Conservation (phyloP, 495 filamentous ascomycete species). For the Aspergillus leporis region DNA sequence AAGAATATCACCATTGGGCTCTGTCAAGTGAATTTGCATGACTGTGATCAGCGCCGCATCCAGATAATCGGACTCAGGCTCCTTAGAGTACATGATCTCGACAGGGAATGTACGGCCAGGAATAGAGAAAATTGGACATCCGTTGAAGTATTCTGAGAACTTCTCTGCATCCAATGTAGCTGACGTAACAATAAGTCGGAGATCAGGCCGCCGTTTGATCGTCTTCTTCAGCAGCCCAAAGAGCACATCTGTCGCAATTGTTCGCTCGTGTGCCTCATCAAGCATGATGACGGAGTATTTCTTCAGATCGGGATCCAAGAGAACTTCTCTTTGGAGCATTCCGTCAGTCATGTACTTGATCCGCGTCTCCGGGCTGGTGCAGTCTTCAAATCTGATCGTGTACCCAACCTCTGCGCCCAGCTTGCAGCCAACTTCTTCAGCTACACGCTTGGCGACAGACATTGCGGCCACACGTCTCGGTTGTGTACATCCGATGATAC, state of each 20-base stretch:
- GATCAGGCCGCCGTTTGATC: slow-evolving; percentile 76
- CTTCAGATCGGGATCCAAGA: slow-evolving; percentile 83
- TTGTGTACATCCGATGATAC: slow-evolving; percentile 96
- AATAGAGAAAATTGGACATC: slow-evolving; percentile 93
- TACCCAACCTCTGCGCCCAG: slow-evolving; percentile 95
- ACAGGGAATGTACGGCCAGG: slow-evolving; percentile 94
- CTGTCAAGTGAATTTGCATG: slow-evolving; percentile 96
- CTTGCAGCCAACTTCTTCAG: slow-evolving; percentile 91
- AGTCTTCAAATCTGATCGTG: slow-evolving; percentile 97
- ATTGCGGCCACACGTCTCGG: slow-evolving; percentile 96
- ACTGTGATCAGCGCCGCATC: slow-evolving; percentile 94
- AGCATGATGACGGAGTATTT: slow-evolving; percentile 97
- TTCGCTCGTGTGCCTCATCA: slow-evolving; percentile 97
- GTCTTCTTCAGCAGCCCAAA: slow-evolving; percentile 96
- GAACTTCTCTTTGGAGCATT: slow-evolving; percentile 93
- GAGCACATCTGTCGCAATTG: slow-evolving; percentile 92
- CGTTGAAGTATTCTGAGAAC: slow-evolving; percentile 92
- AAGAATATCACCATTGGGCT: slow-evolving; percentile 88
- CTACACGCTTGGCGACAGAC: slow-evolving; percentile 94
- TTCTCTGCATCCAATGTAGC: slow-evolving; percentile 97
- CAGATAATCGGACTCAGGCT: slow-evolving; percentile 95
- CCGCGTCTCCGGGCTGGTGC: slow-evolving; percentile 81
- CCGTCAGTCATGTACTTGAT: slow-evolving; percentile 99
- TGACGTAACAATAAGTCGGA: slow-evolving; percentile 94
- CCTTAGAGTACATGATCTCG: slow-evolving; percentile 88